phyloP scores from a whole-genome alignment of 129 eudicot genomes.

The Rutidosis leptorrhynchoides region DNA sequence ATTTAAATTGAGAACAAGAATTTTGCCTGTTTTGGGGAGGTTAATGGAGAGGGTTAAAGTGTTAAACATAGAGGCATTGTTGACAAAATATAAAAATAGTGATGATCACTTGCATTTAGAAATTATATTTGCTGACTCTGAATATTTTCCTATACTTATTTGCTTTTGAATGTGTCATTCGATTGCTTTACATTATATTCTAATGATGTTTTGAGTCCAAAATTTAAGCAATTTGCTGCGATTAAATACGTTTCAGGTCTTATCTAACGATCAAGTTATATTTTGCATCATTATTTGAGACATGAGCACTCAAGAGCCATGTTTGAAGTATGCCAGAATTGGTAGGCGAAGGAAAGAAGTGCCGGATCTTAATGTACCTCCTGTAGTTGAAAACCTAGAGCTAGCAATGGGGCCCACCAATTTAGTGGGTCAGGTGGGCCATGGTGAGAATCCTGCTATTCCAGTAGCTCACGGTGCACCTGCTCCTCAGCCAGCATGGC shows the following conservation, averaged over 20 bases:
- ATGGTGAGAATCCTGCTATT: constrained; percentile 17
- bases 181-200: neutral
- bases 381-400: constrained; percentile 42
- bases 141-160: no score
- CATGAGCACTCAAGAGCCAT: constrained; percentile 53
- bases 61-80: neutral
- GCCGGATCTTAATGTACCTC: constrained; percentile 59
- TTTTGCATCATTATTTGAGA: no score
- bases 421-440: constrained; percentile 27
- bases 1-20: neutral
- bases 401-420: constrained; percentile 38
- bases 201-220: neutral
- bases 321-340: constrained; percentile 37
- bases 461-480: constrained; percentile 11
- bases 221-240: neutral
- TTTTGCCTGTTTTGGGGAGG: neutral
- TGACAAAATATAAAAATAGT: neutral
- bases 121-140: neutral
- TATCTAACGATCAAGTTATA: neutral
- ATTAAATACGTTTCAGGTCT: neutral
- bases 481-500: constrained; percentile 26
- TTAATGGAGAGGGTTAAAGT: neutral
- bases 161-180: neutral
- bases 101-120: neutral
- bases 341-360: constrained; percentile 42